Conservation (phyloP, 305 asterid species). For the Ilex paraguariensis region DNA sequence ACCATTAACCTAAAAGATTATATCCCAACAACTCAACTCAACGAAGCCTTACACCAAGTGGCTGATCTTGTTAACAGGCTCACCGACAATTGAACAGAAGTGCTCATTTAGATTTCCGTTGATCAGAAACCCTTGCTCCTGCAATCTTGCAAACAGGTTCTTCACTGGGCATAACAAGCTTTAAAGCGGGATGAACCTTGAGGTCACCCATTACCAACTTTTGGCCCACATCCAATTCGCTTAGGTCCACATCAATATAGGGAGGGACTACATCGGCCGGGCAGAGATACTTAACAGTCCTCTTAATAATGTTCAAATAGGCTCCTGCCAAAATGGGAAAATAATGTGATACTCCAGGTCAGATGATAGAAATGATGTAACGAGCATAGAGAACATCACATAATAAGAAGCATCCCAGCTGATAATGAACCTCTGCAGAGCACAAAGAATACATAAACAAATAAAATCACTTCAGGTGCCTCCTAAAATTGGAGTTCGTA, state of each 20-base stretch:
- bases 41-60: too few relatives aligned
- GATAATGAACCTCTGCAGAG: neutral
- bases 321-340: conserved; percentile 46
- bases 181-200: conserved; percentile 84
- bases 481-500: too few relatives aligned
- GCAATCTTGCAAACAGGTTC: conserved; percentile 42
- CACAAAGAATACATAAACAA: too few relatives aligned
- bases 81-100: neutral
- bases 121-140: conserved; percentile 48
- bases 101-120: conserved; percentile 39
- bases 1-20: too few relatives aligned
- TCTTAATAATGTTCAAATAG: conserved; percentile 65
- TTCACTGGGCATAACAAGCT: conserved; percentile 39
- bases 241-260: conserved; percentile 77
- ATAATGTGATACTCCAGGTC: neutral
- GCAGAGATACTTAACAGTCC: conserved; percentile 72
- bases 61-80: too few relatives aligned
- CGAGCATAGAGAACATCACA: neutral
- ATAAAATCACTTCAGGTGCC: too few relatives aligned
- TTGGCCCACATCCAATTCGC: conserved; percentile 80
- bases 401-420: neutral
- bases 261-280: conserved; percentile 93
- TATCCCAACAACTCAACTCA: too few relatives aligned
- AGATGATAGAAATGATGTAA: too few relatives aligned
- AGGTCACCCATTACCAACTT: conserved; percentile 71